Evolutionary conservation across 2,329 filamentous ascomycete genomes (phyloP).

Genomic region (Penicillium sp.): DNA sequence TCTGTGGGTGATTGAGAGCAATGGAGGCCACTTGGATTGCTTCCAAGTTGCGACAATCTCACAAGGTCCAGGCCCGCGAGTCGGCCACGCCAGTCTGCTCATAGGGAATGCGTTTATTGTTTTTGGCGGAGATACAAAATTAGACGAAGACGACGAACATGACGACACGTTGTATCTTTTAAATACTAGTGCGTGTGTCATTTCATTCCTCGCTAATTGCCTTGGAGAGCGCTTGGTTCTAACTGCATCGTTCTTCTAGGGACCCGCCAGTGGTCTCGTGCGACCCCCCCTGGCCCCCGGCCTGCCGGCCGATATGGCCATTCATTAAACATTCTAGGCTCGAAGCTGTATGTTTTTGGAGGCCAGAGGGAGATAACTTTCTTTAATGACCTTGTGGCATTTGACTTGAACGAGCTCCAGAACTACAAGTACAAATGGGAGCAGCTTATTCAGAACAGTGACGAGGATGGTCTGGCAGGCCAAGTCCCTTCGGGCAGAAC

Average conservation of each 20-base stretch:
- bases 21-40: slow-evolving; percentile 77
- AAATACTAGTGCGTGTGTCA: slow-evolving; percentile 62
- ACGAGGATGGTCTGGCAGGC: slow-evolving; percentile 36
- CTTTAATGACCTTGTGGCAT: slow-evolving; percentile 94
- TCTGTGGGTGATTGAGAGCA: slow-evolving; percentile 95
- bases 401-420: slow-evolving; percentile 93
- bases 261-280: slow-evolving; percentile 95
- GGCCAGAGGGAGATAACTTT: slow-evolving; percentile 97
- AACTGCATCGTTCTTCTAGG: slow-evolving; percentile 55
- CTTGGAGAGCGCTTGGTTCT: slow-evolving; percentile 59
- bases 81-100: slow-evolving; percentile 91
- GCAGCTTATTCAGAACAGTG: slow-evolving; percentile 37
- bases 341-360: slow-evolving; percentile 96
- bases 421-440: slow-evolving; percentile 92
- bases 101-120: slow-evolving; percentile 99
- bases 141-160: slow-evolving; percentile 85
- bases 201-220: too few species aligned
- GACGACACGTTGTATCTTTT: slow-evolving; percentile 96
- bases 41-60: slow-evolving; percentile 89
- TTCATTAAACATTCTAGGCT: slow-evolving; percentile 92
- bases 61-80: slow-evolving; percentile 90
- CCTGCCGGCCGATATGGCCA: slow-evolving; percentile 90
- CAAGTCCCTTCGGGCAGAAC: slow-evolving; percentile 84
- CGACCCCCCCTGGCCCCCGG: slow-evolving; percentile 76
- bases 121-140: slow-evolving; percentile 87